Conservation (phyloP, 1,284 basidiomycete species). For the Mycena sp. region DNA sequence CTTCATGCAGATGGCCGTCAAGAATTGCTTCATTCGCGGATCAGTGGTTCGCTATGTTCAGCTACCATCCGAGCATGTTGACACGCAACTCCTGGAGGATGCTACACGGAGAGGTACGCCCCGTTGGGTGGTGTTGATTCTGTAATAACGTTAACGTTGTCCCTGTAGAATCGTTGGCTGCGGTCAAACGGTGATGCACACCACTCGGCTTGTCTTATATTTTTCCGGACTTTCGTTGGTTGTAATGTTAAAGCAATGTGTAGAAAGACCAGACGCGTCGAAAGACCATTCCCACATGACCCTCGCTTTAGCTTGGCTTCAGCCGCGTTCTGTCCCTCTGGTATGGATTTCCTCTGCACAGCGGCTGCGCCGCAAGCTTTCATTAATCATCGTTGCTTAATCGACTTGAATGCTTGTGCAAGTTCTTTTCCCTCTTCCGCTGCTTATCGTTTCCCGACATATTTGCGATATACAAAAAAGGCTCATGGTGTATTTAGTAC, state of each 20-base stretch:
- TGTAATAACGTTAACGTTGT: background rate
- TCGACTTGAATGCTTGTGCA: too few species aligned
- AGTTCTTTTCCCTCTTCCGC: too few species aligned
- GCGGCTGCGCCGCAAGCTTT: too few species aligned
- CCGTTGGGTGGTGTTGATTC: background rate
- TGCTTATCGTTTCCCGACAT: too few species aligned
- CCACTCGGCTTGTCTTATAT: conserved; percentile 8
- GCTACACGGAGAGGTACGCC: conserved; percentile 91
- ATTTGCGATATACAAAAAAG: too few species aligned
- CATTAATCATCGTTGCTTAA: too few species aligned
- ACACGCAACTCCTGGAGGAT: conserved; percentile 96
- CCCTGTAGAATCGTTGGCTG: conserved; percentile 25
- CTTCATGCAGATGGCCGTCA: conserved; percentile 88
- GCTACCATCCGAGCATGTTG: conserved; percentile 91
- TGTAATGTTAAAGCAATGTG: conserved; percentile 15
- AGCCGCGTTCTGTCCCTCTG: too few species aligned
- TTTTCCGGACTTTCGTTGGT: conserved; percentile 11
- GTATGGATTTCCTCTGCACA: too few species aligned
- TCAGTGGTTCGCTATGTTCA: conserved; percentile 98
- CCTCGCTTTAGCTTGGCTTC: too few species aligned
- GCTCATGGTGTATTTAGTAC: too few species aligned
- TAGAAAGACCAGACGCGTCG: background rate
- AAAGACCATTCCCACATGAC: too few species aligned
- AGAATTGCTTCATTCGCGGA: conserved; percentile 98
- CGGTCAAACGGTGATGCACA: conserved; percentile 55